A percentile compares a stretch with the other conserved stretches of the same genome.
Conservation (phyloP, 306 rosid species). For the Dicorynia guianensis region DNA sequence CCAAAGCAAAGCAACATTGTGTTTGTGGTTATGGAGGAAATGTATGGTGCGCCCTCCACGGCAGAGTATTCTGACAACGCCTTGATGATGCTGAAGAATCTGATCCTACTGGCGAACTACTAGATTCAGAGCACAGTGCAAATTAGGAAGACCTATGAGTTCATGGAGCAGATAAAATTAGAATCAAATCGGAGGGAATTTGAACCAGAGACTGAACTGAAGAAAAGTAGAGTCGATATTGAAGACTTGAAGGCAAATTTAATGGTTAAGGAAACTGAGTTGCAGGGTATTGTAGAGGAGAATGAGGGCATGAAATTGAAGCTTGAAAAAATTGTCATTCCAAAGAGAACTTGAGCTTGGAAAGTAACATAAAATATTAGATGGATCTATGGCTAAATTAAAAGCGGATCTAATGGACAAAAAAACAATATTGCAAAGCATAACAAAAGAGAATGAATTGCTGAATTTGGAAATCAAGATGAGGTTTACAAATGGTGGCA, state of each 20-base stretch:
- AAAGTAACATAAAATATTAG: constrained; percentile 63
- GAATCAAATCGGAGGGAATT: constrained; percentile 56
- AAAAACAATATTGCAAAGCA: constrained; percentile 79
- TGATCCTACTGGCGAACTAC: constrained; percentile 66
- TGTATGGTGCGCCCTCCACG: constrained; percentile 60
- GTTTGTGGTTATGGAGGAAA: constrained; percentile 61
- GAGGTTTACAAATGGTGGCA: constrained; percentile 49
- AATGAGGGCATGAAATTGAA: constrained; percentile 70
- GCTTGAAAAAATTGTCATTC: constrained; percentile 56
- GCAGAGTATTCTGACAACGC: constrained; percentile 65
- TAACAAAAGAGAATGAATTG: constrained; percentile 78
- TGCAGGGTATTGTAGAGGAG: constrained; percentile 88
- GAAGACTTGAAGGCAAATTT: constrained; percentile 82
- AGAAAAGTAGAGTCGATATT: no score
- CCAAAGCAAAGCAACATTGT: constrained; percentile 4
- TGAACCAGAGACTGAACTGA: constrained; percentile 63
- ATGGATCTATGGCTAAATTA: constrained; percentile 55
- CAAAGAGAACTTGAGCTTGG: constrained; percentile 58
- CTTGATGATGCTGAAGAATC: constrained; percentile 77
- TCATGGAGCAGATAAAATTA: constrained; percentile 71
- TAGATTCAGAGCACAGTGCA: constrained; percentile 68
- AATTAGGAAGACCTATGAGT: constrained; percentile 65
- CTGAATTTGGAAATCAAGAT: constrained; percentile 65
- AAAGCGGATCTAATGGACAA: constrained; percentile 80
- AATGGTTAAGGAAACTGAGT: constrained; percentile 95